Evolutionary conservation across 129 eudicot genomes (phyloP).

Genomic region (Heracleum sosnowskyi): DNA sequence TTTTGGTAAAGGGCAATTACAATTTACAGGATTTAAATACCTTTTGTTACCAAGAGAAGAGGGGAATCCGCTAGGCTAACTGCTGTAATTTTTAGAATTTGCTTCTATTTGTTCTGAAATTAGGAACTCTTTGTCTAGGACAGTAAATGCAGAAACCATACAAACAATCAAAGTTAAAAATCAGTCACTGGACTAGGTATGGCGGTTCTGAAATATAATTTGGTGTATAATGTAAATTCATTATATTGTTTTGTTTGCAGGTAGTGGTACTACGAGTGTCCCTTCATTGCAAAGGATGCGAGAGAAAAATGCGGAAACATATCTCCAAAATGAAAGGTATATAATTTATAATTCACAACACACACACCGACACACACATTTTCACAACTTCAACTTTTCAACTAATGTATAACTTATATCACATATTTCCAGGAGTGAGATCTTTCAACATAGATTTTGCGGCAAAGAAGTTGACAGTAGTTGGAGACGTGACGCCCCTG

Average conservation of each 20-base stretch:
- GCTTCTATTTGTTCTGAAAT: background rate
- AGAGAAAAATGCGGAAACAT: conserved; percentile 84
- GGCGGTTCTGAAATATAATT: background rate
- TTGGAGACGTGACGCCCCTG: conserved; percentile 78
- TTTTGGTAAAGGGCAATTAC: background rate
- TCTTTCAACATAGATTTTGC: conserved; percentile 85
- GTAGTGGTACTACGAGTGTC: conserved; percentile 89
- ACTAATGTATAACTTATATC: background rate
- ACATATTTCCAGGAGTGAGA: conserved; percentile 45
- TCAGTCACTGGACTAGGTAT: background rate
- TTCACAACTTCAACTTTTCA: background rate
- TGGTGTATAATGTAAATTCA: background rate
- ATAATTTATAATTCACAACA: conserved; percentile 24
- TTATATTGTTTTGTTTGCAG: conserved; percentile 35
- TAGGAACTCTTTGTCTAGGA: background rate
- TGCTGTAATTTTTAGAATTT: background rate
- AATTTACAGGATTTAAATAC: background rate
- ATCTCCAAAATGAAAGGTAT: conserved; percentile 78
- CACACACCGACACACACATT: conserved; percentile 36
- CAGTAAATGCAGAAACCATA: background rate
- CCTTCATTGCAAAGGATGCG: conserved; percentile 97
- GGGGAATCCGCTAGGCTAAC: background rate
- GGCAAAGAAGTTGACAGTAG: conserved; percentile 77
- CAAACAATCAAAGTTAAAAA: background rate
- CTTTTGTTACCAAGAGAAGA: background rate